Evolutionary conservation across 345 rosid genomes (phyloP).

Genomic region (Durio zibethinus): DNA sequence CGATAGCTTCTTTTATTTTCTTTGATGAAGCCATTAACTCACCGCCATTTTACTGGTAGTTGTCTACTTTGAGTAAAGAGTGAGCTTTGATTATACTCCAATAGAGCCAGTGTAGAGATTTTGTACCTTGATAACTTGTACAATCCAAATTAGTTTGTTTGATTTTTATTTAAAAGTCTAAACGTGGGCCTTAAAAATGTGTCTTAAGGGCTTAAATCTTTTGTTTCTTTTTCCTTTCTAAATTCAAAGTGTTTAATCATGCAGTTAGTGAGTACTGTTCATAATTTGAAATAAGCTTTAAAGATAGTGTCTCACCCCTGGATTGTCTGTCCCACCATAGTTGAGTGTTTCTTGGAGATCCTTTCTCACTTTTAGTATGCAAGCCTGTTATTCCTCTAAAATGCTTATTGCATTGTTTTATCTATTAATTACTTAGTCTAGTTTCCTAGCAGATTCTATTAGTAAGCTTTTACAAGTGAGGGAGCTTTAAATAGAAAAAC

Average conservation of each 20-base stretch:
- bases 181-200: neutral
- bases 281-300: neutral
- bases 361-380: constrained; percentile 8
- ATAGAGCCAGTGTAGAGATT: neutral
- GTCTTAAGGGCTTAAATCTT: neutral
- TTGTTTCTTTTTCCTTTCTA: neutral
- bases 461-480: neutral
- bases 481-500: neutral
- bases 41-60: neutral
- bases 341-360: constrained; percentile 13
- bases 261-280: neutral
- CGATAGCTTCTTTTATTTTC: neutral
- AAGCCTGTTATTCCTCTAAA: neutral
- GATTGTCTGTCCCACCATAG: constrained; percentile 24
- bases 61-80: neutral
- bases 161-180: neutral
- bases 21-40: neutral
- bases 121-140: neutral
- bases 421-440: neutral
- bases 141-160: neutral
- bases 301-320: constrained; percentile 2
- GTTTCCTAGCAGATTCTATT: neutral
- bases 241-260: neutral
- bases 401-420: neutral
- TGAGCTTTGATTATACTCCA: neutral